These are phyloP conservation scores for Cyclostephanos tholiformis DNA, from an alignment of 108 stramenopile species.

Conservation along the genomic window DNA sequence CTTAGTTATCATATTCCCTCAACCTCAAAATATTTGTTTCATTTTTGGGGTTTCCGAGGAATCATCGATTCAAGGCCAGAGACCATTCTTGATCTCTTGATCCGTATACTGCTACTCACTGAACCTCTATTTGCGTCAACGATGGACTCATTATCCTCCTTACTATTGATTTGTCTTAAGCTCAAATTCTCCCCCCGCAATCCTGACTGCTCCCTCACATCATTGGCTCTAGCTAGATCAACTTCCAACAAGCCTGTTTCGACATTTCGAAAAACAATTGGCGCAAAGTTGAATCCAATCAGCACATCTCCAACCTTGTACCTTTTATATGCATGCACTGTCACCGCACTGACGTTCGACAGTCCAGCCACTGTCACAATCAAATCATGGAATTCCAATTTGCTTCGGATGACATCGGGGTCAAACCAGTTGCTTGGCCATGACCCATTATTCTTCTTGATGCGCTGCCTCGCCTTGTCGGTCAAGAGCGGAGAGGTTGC, in stretches of 20 bases:
- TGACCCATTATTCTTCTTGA: constrained; percentile 26
- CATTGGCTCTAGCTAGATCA: constrained; percentile 27
- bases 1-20: too few relatives aligned
- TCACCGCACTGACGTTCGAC: constrained; percentile 35
- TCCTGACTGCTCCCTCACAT: constrained; percentile 40
- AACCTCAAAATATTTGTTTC: too few relatives aligned
- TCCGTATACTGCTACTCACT: too few relatives aligned
- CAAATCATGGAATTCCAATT: constrained; percentile 39
- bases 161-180: background rate
- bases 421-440: constrained; percentile 42
- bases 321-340: constrained; percentile 43
- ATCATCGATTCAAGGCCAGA: too few relatives aligned
- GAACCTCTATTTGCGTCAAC: too few relatives aligned
- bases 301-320: constrained; percentile 35
- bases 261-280: constrained; percentile 30
- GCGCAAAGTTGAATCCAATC: constrained; percentile 46
- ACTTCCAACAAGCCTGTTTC: constrained; percentile 25
- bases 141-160: background rate
- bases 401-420: constrained; percentile 26
- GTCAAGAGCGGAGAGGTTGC: constrained; percentile 38
- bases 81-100: too few relatives aligned
- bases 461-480: constrained; percentile 24
- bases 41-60: too few relatives aligned
- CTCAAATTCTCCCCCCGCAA: constrained; percentile 32
- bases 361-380: constrained; percentile 34